These are phyloP conservation scores for Pestalotiopsis sp. DNA, from an alignment of 2,329 filamentous ascomycete species.

Conservation along the genomic window DNA sequence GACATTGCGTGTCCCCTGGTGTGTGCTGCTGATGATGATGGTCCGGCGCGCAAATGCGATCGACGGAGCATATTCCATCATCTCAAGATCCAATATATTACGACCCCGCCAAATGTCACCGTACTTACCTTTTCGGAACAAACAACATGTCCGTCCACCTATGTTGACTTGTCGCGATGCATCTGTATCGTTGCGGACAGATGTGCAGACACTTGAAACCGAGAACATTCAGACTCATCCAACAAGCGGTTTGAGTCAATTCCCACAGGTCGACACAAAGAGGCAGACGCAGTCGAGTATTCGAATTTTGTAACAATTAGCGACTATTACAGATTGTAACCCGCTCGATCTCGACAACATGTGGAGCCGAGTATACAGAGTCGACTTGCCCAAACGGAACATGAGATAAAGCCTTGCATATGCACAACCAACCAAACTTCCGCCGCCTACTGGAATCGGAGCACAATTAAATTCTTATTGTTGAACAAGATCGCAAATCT, in stretches of 20 bases:
- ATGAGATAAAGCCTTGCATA: not conserved
- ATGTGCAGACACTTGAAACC: too few species aligned
- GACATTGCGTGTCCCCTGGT: not conserved
- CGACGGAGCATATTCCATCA: too few species aligned
- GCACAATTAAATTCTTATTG: too few species aligned
- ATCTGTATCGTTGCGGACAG: too few species aligned
- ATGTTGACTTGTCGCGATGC: too few species aligned
- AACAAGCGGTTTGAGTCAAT: too few species aligned
- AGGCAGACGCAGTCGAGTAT: not conserved
- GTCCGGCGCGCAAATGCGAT: not conserved
- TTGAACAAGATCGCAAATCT: not conserved
- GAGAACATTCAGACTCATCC: too few species aligned
- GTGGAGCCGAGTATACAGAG: not conserved
- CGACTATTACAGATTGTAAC: not conserved
- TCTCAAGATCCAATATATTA: too few species aligned
- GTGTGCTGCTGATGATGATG: not conserved
- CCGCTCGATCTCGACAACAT: not conserved
- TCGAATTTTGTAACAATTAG: not conserved
- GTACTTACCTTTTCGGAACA: not conserved
- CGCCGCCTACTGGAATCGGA: too few species aligned
- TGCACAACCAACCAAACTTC: not conserved
- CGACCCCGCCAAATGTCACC: too few species aligned
- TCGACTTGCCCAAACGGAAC: not conserved
- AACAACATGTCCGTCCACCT: not conserved
- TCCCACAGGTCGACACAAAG: too few species aligned